Evolutionary conservation across 306 rosid genomes (phyloP), one percentile per base, ranked within the genome.

Genomic region (Abrus precatorius): DNA sequence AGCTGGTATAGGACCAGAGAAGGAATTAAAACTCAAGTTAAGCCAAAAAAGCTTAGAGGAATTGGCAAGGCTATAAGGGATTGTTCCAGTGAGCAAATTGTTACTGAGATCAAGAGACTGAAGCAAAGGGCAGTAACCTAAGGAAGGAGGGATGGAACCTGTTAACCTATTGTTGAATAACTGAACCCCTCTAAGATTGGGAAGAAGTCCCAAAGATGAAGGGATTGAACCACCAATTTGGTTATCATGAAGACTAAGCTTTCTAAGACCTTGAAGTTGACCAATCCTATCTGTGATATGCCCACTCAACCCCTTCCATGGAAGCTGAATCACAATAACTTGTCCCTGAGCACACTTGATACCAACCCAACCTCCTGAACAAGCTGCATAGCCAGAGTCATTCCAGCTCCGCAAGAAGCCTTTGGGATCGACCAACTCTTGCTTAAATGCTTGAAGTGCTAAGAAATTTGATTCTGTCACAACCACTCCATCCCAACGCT

Each of bases 271-370:
- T n/a, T 82, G 92, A 71, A 92, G 91, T 54, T 87, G 92, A 1
- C 91, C 93, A 2, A 92, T 90, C 70, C 78, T 89, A 33, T 88
- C 86, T 0, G 95, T 76, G 83, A 92, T 86, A 32, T 74, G 84
- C 0, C 97, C 97, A 1, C 80, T 79, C 4, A 92, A 74, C 36
- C 92, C 92, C 78, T 85, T 90, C 95, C 95, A 92, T 3, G 95
- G 97, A 76, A 92, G 93, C 86, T 92, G 91, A 27, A 92, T 84
- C 2, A 89, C 97, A 80, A 92, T 92, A 11, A 92, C 97, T 47
- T 90, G 92, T 66, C 97, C 97, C 80, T 88, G 86, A 13, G 95
- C 95, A 82, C 97, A 92, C 85, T 92, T 92, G 66, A 92, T 90
- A 32, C 97, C 97, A 47, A 61, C 79, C 97, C 95, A 92, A 6